Evolutionary conservation across 805 yeast genomes (phyloP).

Genomic region (Ogataea pignaliae): DNA sequence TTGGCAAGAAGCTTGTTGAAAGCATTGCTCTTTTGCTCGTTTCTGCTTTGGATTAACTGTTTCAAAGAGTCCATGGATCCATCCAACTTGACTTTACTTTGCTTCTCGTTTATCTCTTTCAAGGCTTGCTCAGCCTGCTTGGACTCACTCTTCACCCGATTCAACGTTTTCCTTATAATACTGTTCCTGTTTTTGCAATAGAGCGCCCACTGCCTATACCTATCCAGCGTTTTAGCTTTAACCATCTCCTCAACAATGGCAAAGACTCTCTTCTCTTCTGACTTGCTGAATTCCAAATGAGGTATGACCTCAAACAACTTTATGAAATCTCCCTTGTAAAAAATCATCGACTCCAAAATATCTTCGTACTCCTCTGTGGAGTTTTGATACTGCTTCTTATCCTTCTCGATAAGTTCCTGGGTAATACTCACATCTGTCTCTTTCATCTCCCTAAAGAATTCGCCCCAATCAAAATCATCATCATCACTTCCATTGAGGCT

Average conservation of each 20-base stretch:
- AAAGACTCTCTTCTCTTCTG: constrained; percentile 60
- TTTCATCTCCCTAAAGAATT: constrained; percentile 44
- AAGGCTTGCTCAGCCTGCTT: constrained; percentile 53
- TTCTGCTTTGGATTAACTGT: constrained; percentile 46
- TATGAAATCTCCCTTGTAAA: constrained; percentile 57
- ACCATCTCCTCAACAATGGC: constrained; percentile 45
- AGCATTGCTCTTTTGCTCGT: constrained; percentile 37
- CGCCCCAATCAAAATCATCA: constrained; percentile 52
- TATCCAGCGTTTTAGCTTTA: constrained; percentile 30
- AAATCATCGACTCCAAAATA: constrained; percentile 52
- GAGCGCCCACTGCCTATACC: constrained; percentile 30
- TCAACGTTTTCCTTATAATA: constrained; percentile 43
- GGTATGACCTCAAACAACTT: constrained; percentile 70
- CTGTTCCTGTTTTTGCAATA: constrained; percentile 47
- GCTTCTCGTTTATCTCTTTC: constrained; percentile 29
- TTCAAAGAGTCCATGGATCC: constrained; percentile 39
- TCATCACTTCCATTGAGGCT: constrained; percentile 28
- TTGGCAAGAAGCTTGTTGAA: constrained; percentile 46
- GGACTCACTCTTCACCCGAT: constrained; percentile 58
- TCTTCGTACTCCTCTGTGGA: constrained; percentile 59
- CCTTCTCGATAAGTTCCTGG: constrained; percentile 65
- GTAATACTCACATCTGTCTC: constrained; percentile 43
- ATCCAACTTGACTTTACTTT: constrained; percentile 27
- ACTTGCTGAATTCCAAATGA: constrained; percentile 59
- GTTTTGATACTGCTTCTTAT: constrained; percentile 57